phyloP scores from a whole-genome alignment of 106 monocot genomes.

The Posidonia australis region DNA sequence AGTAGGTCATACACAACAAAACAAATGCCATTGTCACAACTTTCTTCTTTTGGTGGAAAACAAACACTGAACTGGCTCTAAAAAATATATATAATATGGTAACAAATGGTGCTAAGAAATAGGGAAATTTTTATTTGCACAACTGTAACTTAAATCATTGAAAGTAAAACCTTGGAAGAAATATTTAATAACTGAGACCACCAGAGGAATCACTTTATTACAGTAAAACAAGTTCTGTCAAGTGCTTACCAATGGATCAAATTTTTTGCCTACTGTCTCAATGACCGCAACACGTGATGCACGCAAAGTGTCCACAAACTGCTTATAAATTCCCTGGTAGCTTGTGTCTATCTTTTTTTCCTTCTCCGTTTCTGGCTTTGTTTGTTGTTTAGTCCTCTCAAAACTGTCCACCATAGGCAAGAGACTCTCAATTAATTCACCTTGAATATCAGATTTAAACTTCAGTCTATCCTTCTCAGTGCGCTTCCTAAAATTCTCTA shows the following conservation, averaged over 20 bases:
- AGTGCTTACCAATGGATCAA: constrained; percentile 83
- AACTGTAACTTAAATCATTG: no score
- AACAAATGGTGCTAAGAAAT: no score
- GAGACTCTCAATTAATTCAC: constrained; percentile 63
- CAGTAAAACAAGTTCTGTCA: neutral
- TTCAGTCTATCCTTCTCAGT: constrained; percentile 53
- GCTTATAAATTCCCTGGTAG: constrained; percentile 96
- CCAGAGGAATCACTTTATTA: no score
- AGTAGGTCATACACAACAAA: no score
- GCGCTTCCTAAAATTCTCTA: constrained; percentile 83
- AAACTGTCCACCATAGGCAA: constrained; percentile 88
- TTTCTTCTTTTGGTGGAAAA: no score
- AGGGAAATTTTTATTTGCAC: no score
- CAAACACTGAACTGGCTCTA: no score
- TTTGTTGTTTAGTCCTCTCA: constrained; percentile 52
- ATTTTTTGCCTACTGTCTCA: constrained; percentile 75
- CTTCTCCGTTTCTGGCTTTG: constrained; percentile 75
- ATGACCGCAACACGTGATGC: constrained; percentile 61
- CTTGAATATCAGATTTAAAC: constrained; percentile 52
- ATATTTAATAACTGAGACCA: no score
- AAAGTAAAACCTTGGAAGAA: no score
- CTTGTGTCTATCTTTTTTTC: constrained; percentile 70
- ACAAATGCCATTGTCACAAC: no score
- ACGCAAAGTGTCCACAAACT: constrained; percentile 87
- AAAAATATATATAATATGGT: no score